These are phyloP conservation scores for Lachnellula suecica DNA, from an alignment of 2,329 filamentous ascomycete species.

Conservation along the genomic window DNA sequence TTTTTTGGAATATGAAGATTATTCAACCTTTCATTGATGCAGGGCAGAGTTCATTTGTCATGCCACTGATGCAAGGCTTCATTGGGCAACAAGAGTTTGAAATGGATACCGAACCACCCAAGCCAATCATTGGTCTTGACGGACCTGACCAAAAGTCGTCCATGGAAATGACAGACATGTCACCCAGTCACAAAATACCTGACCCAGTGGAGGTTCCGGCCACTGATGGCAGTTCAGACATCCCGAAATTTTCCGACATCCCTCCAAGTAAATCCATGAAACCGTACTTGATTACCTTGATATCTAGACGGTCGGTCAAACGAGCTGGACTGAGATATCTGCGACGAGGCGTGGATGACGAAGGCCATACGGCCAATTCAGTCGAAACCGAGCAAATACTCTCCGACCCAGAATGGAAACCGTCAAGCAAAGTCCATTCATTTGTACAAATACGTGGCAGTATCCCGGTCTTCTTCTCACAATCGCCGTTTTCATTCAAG, in stretches of 20 bases:
- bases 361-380: conserved; percentile 82
- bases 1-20: conserved; percentile 89
- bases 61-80: conserved; percentile 93
- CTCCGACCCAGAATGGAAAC: conserved; percentile 66
- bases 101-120: conserved; percentile 57
- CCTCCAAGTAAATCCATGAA: conserved; percentile 15
- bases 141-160: conserved; percentile 42
- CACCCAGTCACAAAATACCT: conserved; percentile 22
- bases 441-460: conserved; percentile 88
- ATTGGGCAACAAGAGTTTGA: conserved; percentile 83
- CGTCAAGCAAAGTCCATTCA: conserved; percentile 66
- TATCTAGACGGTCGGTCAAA: conserved; percentile 85
- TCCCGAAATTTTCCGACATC: not conserved
- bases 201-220: conserved; percentile 6
- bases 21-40: conserved; percentile 70
- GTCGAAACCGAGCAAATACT: conserved; percentile 97
- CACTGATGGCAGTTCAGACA: not conserved
- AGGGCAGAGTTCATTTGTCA: conserved; percentile 67
- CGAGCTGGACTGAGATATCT: conserved; percentile 88
- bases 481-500: conserved; percentile 91
- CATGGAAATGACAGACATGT: conserved; percentile 38
- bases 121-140: conserved; percentile 48
- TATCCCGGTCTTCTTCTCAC: conserved; percentile 92
- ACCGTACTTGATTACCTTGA: conserved; percentile 69
- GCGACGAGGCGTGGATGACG: conserved; percentile 85